Evolutionary conservation across 139 green algal genomes (phyloP).

Genomic region (Chlorella vulgaris): DNA sequence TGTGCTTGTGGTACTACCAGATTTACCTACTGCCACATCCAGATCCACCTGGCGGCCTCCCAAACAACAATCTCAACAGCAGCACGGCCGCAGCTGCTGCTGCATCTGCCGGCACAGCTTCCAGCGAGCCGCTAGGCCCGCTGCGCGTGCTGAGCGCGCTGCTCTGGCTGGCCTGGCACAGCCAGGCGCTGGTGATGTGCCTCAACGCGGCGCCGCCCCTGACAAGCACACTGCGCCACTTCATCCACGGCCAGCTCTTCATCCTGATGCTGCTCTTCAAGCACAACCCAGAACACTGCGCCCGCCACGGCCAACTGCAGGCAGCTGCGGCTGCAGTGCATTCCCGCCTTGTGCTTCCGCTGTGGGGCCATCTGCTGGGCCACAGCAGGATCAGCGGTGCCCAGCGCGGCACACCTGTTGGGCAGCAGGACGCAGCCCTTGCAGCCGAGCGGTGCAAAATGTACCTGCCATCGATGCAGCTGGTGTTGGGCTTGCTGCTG

Average conservation of each 20-base stretch:
- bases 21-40: too few species aligned
- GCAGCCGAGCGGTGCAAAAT: background rate
- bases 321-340: background rate
- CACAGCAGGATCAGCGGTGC: too few species aligned
- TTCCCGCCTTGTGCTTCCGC: background rate
- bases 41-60: too few species aligned
- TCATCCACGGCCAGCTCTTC: background rate
- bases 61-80: background rate
- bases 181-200: background rate
- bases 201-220: background rate
- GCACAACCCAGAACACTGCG: background rate
- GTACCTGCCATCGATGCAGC: slow-evolving; percentile 22
- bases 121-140: background rate
- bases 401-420: background rate
- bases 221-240: background rate
- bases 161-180: slow-evolving; percentile 19
- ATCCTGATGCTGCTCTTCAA: background rate
- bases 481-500: slow-evolving; percentile 1
- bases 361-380: background rate
- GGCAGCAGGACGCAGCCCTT: background rate
- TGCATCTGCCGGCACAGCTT: background rate
- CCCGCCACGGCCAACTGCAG: background rate
- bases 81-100: background rate
- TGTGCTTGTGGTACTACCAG: too few species aligned
- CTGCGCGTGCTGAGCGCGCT: background rate